Evolutionary conservation across 306 rosid species (phyloP), one percentile per base, ranked within the genome.

Genomic region (Mucuna pruriens): DNA sequence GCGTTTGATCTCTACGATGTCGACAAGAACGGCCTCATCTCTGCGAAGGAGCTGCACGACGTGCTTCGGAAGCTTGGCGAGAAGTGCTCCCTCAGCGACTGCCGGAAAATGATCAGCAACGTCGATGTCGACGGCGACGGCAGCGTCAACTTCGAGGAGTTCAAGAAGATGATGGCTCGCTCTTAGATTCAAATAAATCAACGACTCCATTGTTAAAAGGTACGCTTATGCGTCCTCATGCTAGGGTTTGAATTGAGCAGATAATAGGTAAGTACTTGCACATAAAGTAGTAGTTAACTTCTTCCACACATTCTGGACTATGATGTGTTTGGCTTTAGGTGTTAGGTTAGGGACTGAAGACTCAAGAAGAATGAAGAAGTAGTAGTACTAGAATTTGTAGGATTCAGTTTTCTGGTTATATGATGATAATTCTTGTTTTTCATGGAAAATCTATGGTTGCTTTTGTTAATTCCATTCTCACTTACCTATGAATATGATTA

Each of bases 111-210:
- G 95, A 95, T 95, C 70, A 75, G 80, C n/a, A 87, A 91, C 62
- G 99, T 95, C 4, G 99, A 95, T 12, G 88, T 82, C 2, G 99
- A 95, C 63, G 98, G 99, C 48, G 98, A 95, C 39, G 98, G 97
- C 4, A 82, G 69, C 82, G 97, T 93, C 34, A 93, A 93, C 63
- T 95, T 95, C 77, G 96, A 93, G 31, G 99, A 95, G 84, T 95
- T 95, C 87, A 95, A 95, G 86, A 95, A 89, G 89, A 95, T 95
- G 99, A 95, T 95, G 98, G 71, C 87, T 20, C 92, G 87, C 3
- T 44, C 71, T 22, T 85, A 80, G 67, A 12, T 62, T 61, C 4
- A 11, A 25, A 22, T 33, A 31, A 9, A 19, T 33, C 67, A 1
- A 9, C 52, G 38, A 23, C 26, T 80, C 9, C 9, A 48, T 42